phyloP scores from a whole-genome alignment of 1,139 yeast genomes.

The Pichia cactophila region DNA sequence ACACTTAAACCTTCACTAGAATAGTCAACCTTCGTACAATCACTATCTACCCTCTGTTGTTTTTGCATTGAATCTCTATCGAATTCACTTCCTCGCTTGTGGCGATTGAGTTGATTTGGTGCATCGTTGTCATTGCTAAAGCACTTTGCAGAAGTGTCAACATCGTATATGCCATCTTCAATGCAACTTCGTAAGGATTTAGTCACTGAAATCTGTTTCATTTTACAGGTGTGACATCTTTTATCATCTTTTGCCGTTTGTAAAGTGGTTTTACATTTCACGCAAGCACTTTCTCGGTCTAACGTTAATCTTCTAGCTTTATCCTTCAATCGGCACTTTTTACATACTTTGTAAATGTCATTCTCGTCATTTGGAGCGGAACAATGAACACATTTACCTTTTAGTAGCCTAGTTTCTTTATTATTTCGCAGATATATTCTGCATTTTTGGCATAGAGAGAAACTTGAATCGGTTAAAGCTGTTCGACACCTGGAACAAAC shows the following conservation, averaged over 20 bases:
- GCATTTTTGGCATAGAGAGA: conserved; percentile 54
- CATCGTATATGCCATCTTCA: background rate
- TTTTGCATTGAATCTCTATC: background rate
- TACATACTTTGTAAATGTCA: conserved; percentile 50
- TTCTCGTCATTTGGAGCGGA: conserved; percentile 43
- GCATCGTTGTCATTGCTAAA: background rate
- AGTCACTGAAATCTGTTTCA: conserved; percentile 33
- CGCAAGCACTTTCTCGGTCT: conserved; percentile 47
- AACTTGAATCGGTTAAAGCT: conserved; percentile 34
- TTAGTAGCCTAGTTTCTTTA: conserved; percentile 52
- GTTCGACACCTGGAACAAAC: conserved; percentile 61
- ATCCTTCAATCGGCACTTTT: conserved; percentile 55
- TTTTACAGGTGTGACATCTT: conserved; percentile 47
- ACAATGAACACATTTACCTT: conserved; percentile 63
- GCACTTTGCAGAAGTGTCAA: background rate
- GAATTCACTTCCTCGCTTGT: background rate
- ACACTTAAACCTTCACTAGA: background rate
- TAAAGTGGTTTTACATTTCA: too few species aligned
- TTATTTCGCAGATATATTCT: conserved; percentile 46
- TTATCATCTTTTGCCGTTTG: conserved; percentile 37
- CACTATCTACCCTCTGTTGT: background rate
- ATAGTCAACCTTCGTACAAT: background rate
- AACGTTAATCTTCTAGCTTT: conserved; percentile 47
- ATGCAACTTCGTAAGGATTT: background rate
- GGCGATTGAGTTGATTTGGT: background rate